These are phyloP conservation scores for Lenwebbia sp. DNA, from an alignment of 345 rosid genomes.

Conservation along the genomic window DNA sequence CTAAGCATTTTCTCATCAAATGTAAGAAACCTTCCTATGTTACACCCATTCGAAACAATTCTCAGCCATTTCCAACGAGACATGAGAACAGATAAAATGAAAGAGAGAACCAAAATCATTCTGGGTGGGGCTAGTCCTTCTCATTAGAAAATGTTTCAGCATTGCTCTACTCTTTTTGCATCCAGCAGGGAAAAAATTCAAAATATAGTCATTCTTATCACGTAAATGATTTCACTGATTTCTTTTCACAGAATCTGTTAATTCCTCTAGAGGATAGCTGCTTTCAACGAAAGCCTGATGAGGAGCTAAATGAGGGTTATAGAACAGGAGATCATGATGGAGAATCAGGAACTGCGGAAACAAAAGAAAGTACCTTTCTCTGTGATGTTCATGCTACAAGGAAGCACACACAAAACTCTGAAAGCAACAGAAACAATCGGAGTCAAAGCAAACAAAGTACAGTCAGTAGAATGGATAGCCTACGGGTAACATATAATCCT, in stretches of 20 bases:
- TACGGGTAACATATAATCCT: not conserved
- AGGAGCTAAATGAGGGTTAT: not conserved
- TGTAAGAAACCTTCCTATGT: not conserved
- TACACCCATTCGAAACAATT: not conserved
- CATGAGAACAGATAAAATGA: not conserved
- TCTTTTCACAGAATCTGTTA: slow-evolving; percentile 1
- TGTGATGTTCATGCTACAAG: not conserved
- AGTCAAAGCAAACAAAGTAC: not conserved
- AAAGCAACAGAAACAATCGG: not conserved
- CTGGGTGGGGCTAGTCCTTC: not conserved
- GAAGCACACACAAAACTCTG: not conserved
- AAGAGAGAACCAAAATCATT: not conserved
- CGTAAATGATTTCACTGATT: not conserved
- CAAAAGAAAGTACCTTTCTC: not conserved
- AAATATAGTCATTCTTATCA: not conserved
- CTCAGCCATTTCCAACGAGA: not conserved
- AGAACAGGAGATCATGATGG: not conserved
- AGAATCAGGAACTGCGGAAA: not conserved
- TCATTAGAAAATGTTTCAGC: not conserved
- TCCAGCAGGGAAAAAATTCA: not conserved
- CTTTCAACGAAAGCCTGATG: not conserved
- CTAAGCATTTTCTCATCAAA: slow-evolving; percentile 5
- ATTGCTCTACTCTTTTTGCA: not conserved
- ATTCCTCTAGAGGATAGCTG: not conserved
- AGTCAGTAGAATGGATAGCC: not conserved